Evolutionary conservation across 768 basidiomycete species (phyloP), one percentile per base, ranked within the genome.

Genomic region (Auriscalpium microsporum): DNA sequence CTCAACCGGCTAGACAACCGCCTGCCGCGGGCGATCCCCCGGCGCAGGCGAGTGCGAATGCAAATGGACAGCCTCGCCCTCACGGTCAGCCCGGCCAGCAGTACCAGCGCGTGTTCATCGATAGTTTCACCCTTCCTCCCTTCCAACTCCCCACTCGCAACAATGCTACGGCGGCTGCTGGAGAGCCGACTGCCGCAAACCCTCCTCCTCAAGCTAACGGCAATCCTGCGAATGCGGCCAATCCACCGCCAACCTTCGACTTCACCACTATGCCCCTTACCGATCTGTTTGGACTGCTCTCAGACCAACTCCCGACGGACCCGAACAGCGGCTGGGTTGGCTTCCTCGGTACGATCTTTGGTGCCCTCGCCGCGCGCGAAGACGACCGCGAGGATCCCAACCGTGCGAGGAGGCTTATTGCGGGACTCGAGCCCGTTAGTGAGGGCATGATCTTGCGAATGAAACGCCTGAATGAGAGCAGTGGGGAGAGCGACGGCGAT

Each of bases 381-480:
- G 69, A 73, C 17, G 67, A 73, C 59, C 69, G 71, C 28, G 86
- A 88, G 57, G 83, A 87, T 59, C 84, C 84, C 0, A 83, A 80
- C 56, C 75, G 86, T 33, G 88, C 87, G 1, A 79, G 77, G 67
- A 75, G 71, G 56, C 74, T 90, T 10, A 68, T 90, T 2, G 74
- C 72, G 35, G 87, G 81, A 1, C 67, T 90, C 4, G 86, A 87
- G 48, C 76, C 73, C 38, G 86, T 90, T 6, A 82, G 86, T 0
- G 63, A 74, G 2, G 88, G 87, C 6, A 69, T 90, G 7, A 78
- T 89, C 13, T 73, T 79, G 63, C 72, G 88, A 40, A 68, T 90
- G 54, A 81, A 86, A 63, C 74, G 80, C 51, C 75, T 76, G 5
- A 71, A 71, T 1, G 28, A 28, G 7, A 7, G 7, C 28, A 28